phyloP scores from a whole-genome alignment of 2,329 filamentous ascomycete genomes.

The Neonectria magnoliae region DNA sequence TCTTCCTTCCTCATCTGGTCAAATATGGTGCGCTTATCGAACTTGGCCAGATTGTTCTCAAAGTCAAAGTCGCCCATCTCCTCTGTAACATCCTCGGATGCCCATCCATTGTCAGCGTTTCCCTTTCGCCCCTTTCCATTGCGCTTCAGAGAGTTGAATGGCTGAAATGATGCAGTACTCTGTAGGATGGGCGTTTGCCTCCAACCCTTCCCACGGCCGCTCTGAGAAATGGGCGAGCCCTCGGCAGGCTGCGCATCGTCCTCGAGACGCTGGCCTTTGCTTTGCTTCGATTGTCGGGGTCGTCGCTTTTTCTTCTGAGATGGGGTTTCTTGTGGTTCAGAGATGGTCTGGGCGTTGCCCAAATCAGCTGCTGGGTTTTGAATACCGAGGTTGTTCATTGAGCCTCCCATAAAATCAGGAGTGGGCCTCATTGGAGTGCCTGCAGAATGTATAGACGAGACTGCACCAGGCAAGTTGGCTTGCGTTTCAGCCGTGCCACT shows the following conservation, averaged over 20 bases:
- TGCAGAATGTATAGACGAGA: constrained; percentile 20
- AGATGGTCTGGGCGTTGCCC: constrained; percentile 30
- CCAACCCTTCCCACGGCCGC: constrained; percentile 64
- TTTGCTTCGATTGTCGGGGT: constrained; percentile 46
- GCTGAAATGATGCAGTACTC: constrained; percentile 70
- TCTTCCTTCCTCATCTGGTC: constrained; percentile 92
- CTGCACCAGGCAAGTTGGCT: constrained; percentile 8
- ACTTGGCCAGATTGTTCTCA: constrained; percentile 87
- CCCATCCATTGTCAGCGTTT: constrained; percentile 81
- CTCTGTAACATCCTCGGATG: constrained; percentile 94
- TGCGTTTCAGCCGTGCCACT: constrained; percentile 28
- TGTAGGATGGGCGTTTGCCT: constrained; percentile 69
- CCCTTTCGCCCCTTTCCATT: constrained; percentile 57
- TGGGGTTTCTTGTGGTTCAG: constrained; percentile 35
- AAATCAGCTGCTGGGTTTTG: constrained; percentile 28
- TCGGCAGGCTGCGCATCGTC: constrained; percentile 42
- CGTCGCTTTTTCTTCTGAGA: constrained; percentile 47
- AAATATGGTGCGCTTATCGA: constrained; percentile 92
- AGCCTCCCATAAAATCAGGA: constrained; percentile 41
- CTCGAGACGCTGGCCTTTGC: constrained; percentile 42
- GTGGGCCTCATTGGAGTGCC: constrained; percentile 28
- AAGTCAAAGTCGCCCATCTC: constrained; percentile 97
- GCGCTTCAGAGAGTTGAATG: constrained; percentile 69
- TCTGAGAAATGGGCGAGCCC: constrained; percentile 36
- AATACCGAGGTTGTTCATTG: constrained; percentile 42